phyloP scores from a whole-genome alignment of 129 eudicot genomes.

The Chrysanthemum makinoi region DNA sequence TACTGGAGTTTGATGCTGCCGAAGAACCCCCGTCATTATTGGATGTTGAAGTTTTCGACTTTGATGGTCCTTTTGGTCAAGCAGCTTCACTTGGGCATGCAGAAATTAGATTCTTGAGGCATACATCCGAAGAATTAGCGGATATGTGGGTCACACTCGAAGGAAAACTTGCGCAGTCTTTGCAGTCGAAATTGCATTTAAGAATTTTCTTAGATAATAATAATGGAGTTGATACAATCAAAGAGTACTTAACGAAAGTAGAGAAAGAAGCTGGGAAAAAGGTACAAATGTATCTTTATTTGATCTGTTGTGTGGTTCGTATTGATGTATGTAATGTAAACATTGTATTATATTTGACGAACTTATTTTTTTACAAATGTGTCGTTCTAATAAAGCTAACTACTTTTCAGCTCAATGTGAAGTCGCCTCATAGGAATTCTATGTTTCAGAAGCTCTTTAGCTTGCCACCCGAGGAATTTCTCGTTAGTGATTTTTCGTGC shows the following conservation, averaged over 20 bases:
- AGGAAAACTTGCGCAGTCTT: constrained; percentile 83
- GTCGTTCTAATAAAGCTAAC: constrained; percentile 9
- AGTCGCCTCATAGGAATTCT: constrained; percentile 88
- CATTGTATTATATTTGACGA: not conserved
- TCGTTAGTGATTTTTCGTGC: constrained; percentile 83
- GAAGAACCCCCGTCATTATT: constrained; percentile 91
- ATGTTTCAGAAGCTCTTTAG: constrained; percentile 77
- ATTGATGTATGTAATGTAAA: not conserved
- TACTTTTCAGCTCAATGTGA: constrained; percentile 63
- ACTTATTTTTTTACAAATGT: not conserved
- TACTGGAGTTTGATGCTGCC: constrained; percentile 93
- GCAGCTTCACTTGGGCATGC: constrained; percentile 83
- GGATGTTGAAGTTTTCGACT: constrained; percentile 85
- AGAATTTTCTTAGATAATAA: constrained; percentile 88
- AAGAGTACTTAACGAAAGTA: constrained; percentile 78
- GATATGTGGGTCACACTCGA: constrained; percentile 89
- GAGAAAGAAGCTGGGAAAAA: constrained; percentile 97
- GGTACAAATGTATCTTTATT: constrained; percentile 34
- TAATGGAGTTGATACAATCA: constrained; percentile 88
- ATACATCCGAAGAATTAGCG: constrained; percentile 69
- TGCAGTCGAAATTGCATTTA: constrained; percentile 82
- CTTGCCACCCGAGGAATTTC: constrained; percentile 92
- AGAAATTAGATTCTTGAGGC: constrained; percentile 82
- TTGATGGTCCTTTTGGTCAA: constrained; percentile 95
- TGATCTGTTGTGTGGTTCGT: not conserved